These are phyloP conservation scores for Salix dunnii DNA, from an alignment of 345 rosid genomes.

Conservation along the genomic window DNA sequence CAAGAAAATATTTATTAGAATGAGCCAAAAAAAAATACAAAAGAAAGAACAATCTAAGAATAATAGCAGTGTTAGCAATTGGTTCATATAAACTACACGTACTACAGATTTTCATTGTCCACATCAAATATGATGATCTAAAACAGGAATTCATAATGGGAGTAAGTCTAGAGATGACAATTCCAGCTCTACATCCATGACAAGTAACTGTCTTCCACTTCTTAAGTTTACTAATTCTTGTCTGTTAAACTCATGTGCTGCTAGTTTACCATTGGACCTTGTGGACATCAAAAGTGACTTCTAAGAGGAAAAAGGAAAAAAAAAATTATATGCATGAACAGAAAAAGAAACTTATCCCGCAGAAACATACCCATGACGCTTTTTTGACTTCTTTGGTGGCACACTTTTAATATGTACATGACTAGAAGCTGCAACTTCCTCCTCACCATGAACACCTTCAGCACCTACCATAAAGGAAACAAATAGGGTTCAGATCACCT, in stretches of 20 bases:
- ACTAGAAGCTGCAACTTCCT: conserved; percentile 16
- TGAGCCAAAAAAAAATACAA: too few species aligned
- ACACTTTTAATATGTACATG: conserved; percentile 41
- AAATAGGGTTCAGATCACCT: not conserved
- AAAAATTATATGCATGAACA: not conserved
- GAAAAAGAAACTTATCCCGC: conserved; percentile 11
- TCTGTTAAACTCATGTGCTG: not conserved
- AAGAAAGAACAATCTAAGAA: not conserved
- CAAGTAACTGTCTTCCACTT: not conserved
- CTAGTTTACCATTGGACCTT: not conserved
- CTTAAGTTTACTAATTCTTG: not conserved
- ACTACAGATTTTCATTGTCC: not conserved
- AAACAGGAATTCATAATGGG: too few species aligned
- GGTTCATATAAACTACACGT: not conserved
- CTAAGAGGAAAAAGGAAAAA: not conserved
- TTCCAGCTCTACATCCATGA: not conserved
- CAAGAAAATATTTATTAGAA: too few species aligned
- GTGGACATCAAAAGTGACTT: not conserved
- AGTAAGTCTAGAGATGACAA: too few species aligned
- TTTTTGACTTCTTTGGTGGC: conserved; percentile 62
- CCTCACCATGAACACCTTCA: conserved; percentile 23
- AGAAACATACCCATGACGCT: conserved; percentile 75
- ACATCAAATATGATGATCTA: not conserved
- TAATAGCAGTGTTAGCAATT: not conserved
- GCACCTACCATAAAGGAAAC: conserved; percentile 13